Base-by-base conservation (phyloP, 768 basidiomycete species). In the Podaxis pistillaris region DNA sequence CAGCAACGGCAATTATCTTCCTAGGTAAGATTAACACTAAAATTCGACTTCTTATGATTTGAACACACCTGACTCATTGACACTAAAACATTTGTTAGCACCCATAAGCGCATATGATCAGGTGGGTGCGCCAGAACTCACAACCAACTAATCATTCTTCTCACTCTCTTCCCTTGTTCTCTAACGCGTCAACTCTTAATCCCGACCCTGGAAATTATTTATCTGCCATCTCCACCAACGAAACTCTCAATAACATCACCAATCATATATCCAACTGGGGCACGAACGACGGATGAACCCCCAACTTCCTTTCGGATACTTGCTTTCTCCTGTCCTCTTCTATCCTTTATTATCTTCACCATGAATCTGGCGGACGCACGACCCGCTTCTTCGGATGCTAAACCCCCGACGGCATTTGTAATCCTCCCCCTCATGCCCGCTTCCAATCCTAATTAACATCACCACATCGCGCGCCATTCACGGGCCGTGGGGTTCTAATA, bases 101-200 rank as follows among this genome's bases (percentile, higher is more conserved):
- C 92, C 92, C 44, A 88, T 94, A 65, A 90, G 89, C 68, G 92
- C 92, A 44, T 94, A 91, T 71, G 91, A 94, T 79, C 91, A 93
- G 84, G 89, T 86, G 69, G 65, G 77, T 44, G 28, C 1, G 12
- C 26, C 26, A 19, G 28, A 47, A 56, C 9, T 58, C 46, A 26
- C 37, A 41, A 17, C 15, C 8, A 6, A 33, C 6, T 9, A 33
- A 56, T n/a, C 44, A 6, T 13, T 2, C 22, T 50, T 50, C 49
- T 50, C 22, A 50, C 49, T 28, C 11, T 12, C 3, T 12, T 37
- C 51, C 22, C 37, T 55, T 49, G 49, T 50, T 50, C 8, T 11
- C 0, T 22, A 24, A 28, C 49, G 11, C 19, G 9, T 50, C 49
- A 50, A 50, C 26, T 50, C 9, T 24, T 50, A 50, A 50, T 28